Base-by-base conservation (phyloP, 2,329 filamentous ascomycete genomes). In the Uncinocarpus reesii region DNA sequence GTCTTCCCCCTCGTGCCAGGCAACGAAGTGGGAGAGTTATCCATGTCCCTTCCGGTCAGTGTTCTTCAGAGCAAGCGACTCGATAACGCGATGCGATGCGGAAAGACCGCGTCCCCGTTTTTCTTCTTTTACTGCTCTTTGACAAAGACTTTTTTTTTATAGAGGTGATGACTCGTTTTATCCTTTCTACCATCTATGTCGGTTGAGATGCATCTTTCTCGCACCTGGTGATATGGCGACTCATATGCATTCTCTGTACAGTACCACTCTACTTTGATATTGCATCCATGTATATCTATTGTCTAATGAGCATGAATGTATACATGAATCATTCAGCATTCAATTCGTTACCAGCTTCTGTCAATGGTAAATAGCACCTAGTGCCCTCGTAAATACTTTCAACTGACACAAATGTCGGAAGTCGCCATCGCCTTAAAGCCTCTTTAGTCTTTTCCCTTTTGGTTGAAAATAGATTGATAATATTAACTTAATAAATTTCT, bases 231-330 rank as follows among this genome's bases (percentile, higher is more conserved):
- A n/a, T 37, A 23, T 37, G 35, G 35, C 35, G 7, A 37, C 35
- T 37, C 6, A 23, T 37, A 11, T 11, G 29, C 20, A 8, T 7
- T 23, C 21, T 46, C 10, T 47, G 20, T 41, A 41, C 36, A 41
- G 45, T 47, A 41, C 20, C 36, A 16, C n/a, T 40, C 28, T 34
- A 21, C 23, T 18, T 26, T 37, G 11, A 16, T n/a, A 28, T 28
- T 40, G 26, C 36, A 34, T 41, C 20, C 18, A 24, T 47, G 16
- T 26, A 47, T 38, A 47, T 38, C 13, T 47, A 47, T 41, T 47
- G 36, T 47, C 26, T 47, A 47, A 47, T 47, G 36, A 47, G 35
- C 29, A 34, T 41, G 24, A 29, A 41, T 34, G 31, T 38, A 37
- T 29, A 29, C 21, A 31, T 46, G 35, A 29, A 5, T 21, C 21